A percentile compares a stretch with the other conserved stretches of the same genome.
Evolutionary conservation across 108 stramenopile genomes (phyloP).

Genomic region (Cyclostephanos invisitatus): DNA sequence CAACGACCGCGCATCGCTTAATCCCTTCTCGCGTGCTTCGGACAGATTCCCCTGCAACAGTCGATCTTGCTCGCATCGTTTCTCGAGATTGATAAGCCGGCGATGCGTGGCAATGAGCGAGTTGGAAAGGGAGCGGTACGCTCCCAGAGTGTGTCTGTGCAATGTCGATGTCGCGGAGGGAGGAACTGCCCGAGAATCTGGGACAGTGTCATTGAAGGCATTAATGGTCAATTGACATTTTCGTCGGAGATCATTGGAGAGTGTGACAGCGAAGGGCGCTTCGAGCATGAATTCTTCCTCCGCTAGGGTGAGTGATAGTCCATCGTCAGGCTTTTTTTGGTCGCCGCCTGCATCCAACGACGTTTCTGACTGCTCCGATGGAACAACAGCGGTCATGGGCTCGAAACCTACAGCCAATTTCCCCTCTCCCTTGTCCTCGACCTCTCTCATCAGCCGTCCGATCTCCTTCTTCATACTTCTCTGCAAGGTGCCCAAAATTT

Average conservation of each 20-base stretch:
- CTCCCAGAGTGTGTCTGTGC: conserved; percentile 66
- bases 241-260: conserved; percentile 14
- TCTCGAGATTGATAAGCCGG: conserved; percentile 80
- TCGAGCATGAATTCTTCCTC: conserved; percentile 6
- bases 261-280: conserved; percentile 23
- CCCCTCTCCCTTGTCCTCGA: conserved; percentile 30
- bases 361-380: neutral
- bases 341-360: neutral
- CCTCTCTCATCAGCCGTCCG: conserved; percentile 35
- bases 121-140: conserved; percentile 63
- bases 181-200: conserved; percentile 29
- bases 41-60: conserved; percentile 81
- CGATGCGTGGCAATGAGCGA: conserved; percentile 79
- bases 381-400: neutral
- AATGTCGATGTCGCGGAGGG: conserved; percentile 29
- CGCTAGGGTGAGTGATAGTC: conserved; percentile 3
- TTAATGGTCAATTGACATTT: conserved; percentile 25
- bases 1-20: conserved; percentile 83
- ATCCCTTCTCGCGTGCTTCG: conserved; percentile 88
- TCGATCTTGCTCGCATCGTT: conserved; percentile 87
- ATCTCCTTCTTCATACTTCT: conserved; percentile 43
- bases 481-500: conserved; percentile 65
- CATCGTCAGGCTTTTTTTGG: conserved; percentile 3
- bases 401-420: conserved; percentile 1
- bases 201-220: conserved; percentile 14